These are phyloP conservation scores for Tieghemostelium lacteum DNA, from an alignment of 78 protist genomes.

Conservation along the genomic window DNA sequence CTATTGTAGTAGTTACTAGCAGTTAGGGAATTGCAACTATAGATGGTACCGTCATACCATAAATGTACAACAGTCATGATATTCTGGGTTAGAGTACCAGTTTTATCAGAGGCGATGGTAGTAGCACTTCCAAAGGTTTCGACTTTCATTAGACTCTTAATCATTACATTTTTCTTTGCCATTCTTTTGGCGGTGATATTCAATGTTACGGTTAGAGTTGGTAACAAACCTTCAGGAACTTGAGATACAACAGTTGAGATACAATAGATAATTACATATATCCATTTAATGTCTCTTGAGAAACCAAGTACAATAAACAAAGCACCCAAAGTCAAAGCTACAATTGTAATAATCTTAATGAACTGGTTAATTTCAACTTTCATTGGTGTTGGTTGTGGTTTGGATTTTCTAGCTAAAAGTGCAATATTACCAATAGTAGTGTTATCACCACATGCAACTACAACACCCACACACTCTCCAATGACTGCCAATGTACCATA, in stretches of 20 bases:
- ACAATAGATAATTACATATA: constrained; percentile 63
- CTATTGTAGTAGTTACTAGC: constrained; percentile 28
- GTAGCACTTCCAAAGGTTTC: constrained; percentile 95
- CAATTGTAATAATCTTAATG: constrained; percentile 82
- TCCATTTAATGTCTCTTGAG: constrained; percentile 49
- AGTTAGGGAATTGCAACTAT: constrained; percentile 31
- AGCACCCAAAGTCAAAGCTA: constrained; percentile 86
- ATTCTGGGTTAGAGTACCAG: constrained; percentile 97
- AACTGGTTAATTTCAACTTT: constrained; percentile 91
- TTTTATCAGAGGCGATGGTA: constrained; percentile 95
- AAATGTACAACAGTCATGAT: constrained; percentile 90
- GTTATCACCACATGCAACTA: constrained; percentile 90
- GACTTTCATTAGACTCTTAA: constrained; percentile 90
- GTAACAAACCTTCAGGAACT: constrained; percentile 94
- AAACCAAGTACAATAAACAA: constrained; percentile 38
- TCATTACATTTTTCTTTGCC: constrained; percentile 88
- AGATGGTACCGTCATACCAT: constrained; percentile 77
- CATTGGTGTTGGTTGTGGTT: constrained; percentile 54
- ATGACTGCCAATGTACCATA: constrained; percentile 81
- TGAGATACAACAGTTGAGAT: constrained; percentile 93
- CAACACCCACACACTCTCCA: constrained; percentile 91
- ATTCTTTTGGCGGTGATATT: constrained; percentile 92
- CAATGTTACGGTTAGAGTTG: constrained; percentile 89
- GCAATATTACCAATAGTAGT: constrained; percentile 95
- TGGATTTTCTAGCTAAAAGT: constrained; percentile 52